Conservation (phyloP, 1,284 basidiomycete species). For the Rhizopogon parksii region DNA sequence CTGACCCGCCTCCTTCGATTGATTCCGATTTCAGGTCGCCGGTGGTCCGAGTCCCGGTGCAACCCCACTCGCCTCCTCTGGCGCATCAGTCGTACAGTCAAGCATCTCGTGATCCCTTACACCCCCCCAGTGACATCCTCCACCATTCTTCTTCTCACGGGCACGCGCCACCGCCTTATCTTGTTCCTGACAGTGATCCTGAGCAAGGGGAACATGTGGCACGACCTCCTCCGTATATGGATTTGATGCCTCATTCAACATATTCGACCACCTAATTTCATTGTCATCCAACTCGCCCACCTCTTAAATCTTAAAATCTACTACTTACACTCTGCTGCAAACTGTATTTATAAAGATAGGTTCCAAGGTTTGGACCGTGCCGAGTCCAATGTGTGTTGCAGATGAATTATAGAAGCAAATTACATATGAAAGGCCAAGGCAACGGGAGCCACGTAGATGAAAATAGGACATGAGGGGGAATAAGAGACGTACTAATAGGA, state of each 20-base stretch:
- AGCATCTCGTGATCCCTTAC: constrained; percentile 12
- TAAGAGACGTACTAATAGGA: constrained; percentile 7
- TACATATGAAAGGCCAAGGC: constrained; percentile 17
- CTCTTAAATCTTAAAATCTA: not conserved
- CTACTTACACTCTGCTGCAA: not conserved
- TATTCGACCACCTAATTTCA: constrained; percentile 1
- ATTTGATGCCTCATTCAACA: constrained; percentile 25
- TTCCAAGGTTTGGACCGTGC: not conserved
- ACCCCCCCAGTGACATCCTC: constrained; percentile 25
- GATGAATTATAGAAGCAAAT: constrained; percentile 25
- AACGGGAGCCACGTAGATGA: constrained; percentile 21
- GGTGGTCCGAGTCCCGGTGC: constrained; percentile 36
- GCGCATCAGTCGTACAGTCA: constrained; percentile 29
- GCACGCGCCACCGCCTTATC: constrained; percentile 47
- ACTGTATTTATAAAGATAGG: not conserved
- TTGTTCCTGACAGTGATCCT: constrained; percentile 17
- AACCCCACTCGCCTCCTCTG: constrained; percentile 32
- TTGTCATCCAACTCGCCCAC: not conserved
- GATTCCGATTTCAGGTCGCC: constrained; percentile 70
- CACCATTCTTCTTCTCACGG: constrained; percentile 32
- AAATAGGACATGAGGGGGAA: constrained; percentile 17
- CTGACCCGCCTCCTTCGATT: constrained; percentile 76
- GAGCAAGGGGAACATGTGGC: constrained; percentile 32
- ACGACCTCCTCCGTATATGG: constrained; percentile 38
- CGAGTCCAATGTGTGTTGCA: constrained; percentile 11